Percentiles rank a stretch among this genome's conserved stretches.
phyloP scores from a whole-genome alignment of 495 filamentous ascomycete species.

The Penicillium simplicissimum region DNA sequence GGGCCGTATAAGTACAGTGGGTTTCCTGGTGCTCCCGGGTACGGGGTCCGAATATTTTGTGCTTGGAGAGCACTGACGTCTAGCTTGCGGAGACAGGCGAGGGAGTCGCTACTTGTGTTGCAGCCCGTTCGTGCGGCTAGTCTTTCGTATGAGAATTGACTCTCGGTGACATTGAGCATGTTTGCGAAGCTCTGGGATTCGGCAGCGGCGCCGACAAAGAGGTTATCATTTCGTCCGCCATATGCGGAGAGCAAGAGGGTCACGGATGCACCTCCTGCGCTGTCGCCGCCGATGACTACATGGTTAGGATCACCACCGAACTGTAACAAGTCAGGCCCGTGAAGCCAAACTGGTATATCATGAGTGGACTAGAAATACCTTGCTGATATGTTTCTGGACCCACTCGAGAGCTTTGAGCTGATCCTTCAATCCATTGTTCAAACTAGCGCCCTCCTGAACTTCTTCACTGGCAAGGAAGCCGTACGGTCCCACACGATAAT shows the following conservation, averaged over 20 bases:
- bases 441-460: slow-evolving; percentile 51
- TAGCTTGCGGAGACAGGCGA: slow-evolving; percentile 59
- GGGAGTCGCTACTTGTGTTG: slow-evolving; percentile 41
- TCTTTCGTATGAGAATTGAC: slow-evolving; percentile 65
- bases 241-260: slow-evolving; percentile 68
- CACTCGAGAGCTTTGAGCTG: slow-evolving; percentile 67
- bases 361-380: slow-evolving; percentile 34
- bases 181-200: slow-evolving; percentile 67
- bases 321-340: slow-evolving; percentile 28
- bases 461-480: slow-evolving; percentile 70
- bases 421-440: slow-evolving; percentile 74
- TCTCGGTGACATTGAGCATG: slow-evolving; percentile 57
- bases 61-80: slow-evolving; percentile 51
- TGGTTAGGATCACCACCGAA: slow-evolving; percentile 75
- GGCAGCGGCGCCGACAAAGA: slow-evolving; percentile 64
- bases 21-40: slow-evolving; percentile 47
- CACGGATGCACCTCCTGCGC: slow-evolving; percentile 68
- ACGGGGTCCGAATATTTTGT: slow-evolving; percentile 54
- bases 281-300: slow-evolving; percentile 71
- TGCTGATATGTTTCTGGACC: slow-evolving; percentile 64
- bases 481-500: slow-evolving; percentile 75
- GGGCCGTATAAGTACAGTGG: slow-evolving; percentile 64
- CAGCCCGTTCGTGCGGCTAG: slow-evolving; percentile 61
- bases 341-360: neutral
- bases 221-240: slow-evolving; percentile 49